Percentiles rank a stretch among this genome's conserved stretches.
These are phyloP conservation scores for Colletotrichum sp. DNA, from an alignment of 2,329 filamentous ascomycete species.

Conservation along the genomic window DNA sequence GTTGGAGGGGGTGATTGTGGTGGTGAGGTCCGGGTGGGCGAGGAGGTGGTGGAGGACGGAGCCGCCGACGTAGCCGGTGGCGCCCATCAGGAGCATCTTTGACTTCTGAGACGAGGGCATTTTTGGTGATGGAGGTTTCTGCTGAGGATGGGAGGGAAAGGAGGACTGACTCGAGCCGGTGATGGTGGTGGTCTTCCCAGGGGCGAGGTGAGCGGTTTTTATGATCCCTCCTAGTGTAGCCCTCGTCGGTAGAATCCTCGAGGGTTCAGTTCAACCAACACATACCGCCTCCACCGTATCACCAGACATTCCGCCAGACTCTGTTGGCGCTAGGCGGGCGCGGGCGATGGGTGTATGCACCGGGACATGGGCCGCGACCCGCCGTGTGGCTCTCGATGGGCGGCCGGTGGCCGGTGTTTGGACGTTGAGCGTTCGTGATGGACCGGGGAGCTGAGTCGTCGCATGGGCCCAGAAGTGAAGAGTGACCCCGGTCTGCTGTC, in stretches of 20 bases:
- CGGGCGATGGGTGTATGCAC: not conserved
- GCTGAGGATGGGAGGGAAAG: not conserved
- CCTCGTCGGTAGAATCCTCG: not conserved
- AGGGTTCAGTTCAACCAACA: not conserved
- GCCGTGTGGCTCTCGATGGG: not conserved
- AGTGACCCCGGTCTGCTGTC: not conserved
- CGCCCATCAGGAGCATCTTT: slow-evolving; percentile 18
- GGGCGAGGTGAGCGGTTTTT: not conserved
- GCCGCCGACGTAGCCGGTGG: slow-evolving; percentile 24
- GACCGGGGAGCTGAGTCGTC: not conserved
- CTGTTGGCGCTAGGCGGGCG: not conserved
- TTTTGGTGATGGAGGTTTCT: not conserved
- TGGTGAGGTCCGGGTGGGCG: not conserved
- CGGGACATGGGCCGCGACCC: not conserved
- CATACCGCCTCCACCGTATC: not conserved
- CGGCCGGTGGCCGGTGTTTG: not conserved
- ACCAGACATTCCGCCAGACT: not conserved
- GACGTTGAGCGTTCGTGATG: not conserved
- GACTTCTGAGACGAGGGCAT: not conserved
- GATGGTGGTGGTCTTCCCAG: not conserved
- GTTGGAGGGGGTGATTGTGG: not conserved
- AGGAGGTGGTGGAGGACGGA: slow-evolving; percentile 21
- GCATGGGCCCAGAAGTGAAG: not conserved
- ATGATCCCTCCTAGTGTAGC: not conserved
- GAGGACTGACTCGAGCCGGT: not conserved